A percentile compares a stretch with the other conserved stretches of the same genome.
phyloP scores from a whole-genome alignment of 306 rosid species.

The Hippophae rhamnoides region DNA sequence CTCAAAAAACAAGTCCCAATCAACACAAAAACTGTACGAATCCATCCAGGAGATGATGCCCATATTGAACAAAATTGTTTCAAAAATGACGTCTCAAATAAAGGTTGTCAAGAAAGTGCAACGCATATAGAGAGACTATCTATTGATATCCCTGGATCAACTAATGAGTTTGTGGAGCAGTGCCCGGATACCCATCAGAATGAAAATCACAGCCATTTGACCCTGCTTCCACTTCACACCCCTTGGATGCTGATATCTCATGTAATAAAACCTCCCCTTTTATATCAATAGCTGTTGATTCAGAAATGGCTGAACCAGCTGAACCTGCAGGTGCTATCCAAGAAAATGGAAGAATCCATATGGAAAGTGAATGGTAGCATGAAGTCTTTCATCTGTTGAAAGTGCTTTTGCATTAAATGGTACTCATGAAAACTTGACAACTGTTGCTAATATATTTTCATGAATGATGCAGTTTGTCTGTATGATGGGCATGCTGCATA shows the following conservation, averaged over 20 bases:
- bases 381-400: not conserved
- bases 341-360: constrained; percentile 18
- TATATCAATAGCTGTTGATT: constrained; percentile 16
- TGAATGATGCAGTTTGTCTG: too few species aligned
- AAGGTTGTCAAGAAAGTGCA: constrained; percentile 16
- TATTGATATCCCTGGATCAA: constrained; percentile 21
- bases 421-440: not conserved
- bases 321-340: constrained; percentile 15
- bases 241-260: constrained; percentile 16
- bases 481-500: too few species aligned
- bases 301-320: constrained; percentile 17
- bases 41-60: constrained; percentile 26
- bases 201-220: constrained; percentile 10
- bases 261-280: constrained; percentile 8
- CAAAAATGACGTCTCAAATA: constrained; percentile 16
- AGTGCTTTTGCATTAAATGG: not conserved
- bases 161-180: constrained; percentile 25
- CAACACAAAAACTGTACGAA: constrained; percentile 20
- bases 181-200: constrained; percentile 26
- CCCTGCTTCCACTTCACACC: constrained; percentile 9
- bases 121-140: constrained; percentile 30
- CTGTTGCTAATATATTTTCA: not conserved
- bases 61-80: constrained; percentile 10
- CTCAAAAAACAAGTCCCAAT: constrained; percentile 13
- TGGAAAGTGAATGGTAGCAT: constrained; percentile 11